These are phyloP conservation scores for Ceratobasidium sp. DNA, from an alignment of 1,284 basidiomycete species.

Conservation along the genomic window DNA sequence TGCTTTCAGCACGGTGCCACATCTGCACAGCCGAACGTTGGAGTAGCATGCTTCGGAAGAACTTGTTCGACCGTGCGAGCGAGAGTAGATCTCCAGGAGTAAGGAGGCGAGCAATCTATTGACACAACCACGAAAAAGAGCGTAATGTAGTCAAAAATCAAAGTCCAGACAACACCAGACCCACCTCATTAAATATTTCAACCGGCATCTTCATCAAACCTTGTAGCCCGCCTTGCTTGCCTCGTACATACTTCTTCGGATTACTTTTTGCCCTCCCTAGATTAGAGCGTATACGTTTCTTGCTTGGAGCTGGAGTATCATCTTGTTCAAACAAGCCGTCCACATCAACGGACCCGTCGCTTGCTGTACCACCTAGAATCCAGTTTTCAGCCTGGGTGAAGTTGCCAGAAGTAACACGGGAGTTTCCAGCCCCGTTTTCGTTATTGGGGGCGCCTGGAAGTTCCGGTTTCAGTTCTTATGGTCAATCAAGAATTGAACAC, in stretches of 20 bases:
- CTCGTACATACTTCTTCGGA: background rate
- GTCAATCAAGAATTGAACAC: too few relatives aligned
- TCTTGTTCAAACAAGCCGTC: background rate
- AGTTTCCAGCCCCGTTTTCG: too few relatives aligned
- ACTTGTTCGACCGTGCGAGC: background rate
- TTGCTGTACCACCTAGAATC: background rate
- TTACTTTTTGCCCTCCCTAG: background rate
- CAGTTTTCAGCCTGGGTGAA: background rate
- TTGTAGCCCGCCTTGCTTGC: background rate
- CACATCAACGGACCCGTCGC: too few relatives aligned
- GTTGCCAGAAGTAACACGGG: background rate
- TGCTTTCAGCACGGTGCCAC: background rate
- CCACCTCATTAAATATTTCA: conserved; percentile 14
- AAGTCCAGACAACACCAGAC: background rate
- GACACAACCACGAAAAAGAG: background rate
- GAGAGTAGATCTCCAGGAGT: background rate
- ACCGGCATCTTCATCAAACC: conserved; percentile 15
- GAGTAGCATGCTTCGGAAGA: conserved; percentile 7
- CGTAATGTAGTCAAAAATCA: background rate
- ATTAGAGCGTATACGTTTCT: background rate
- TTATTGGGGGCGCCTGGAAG: too few relatives aligned
- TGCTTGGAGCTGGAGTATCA: background rate
- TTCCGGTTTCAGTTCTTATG: too few relatives aligned
- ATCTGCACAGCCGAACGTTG: background rate
- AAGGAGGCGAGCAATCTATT: background rate